Evolutionary conservation across 768 basidiomycete species (phyloP), one percentile per base, ranked within the genome.

Genomic region (Termitomyces sp.): DNA sequence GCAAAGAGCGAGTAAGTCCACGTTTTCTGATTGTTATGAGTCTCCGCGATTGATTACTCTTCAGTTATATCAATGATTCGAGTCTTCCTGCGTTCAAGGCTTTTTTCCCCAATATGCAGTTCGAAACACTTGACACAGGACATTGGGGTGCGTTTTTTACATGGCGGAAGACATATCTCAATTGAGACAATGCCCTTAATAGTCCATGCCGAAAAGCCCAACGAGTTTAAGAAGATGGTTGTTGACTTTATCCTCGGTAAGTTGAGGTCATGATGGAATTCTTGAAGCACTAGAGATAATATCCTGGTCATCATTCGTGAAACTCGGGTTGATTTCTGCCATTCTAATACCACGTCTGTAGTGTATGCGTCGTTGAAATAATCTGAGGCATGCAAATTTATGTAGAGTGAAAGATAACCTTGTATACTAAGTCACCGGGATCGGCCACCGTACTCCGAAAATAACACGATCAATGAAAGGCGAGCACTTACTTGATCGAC

Each of bases 201-300:
- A 89, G 88, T 94, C 15, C 92, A 93, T 66, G 87, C 90, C 11
- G 90, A 94, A 69, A 79, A 79, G 84, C 83, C 83, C 5, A 78
- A 81, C 50, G 83, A 85, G 56, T 85, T 84, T 71, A 82, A 71
- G 70, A 71, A 71, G 43, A 36, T 67, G 11, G 59, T 71, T 8
- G 53, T 66, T 10, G 65, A 63, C 52, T 66, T 76, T 32, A 63
- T 72, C 50, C 61, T 61, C 37, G 40, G 25, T 20, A 20, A 31
- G 17, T 20, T 10, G 14, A 5, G 38, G 37, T 38, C 20, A 14
- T 38, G 20, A 37, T 14, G n/a, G 5, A 34, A n/a, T 51, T 34
- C 34, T 20, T 12, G 10, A 15, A n/a, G 34, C 34, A 34, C 25
- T 25, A 25, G 25, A 25, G 25, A 25, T 25, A 25, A 25, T 25